Evolutionary conservation across 1,284 basidiomycete genomes (phyloP), one percentile per base, ranked within the genome.

Genomic region (Puccinia hordei): DNA sequence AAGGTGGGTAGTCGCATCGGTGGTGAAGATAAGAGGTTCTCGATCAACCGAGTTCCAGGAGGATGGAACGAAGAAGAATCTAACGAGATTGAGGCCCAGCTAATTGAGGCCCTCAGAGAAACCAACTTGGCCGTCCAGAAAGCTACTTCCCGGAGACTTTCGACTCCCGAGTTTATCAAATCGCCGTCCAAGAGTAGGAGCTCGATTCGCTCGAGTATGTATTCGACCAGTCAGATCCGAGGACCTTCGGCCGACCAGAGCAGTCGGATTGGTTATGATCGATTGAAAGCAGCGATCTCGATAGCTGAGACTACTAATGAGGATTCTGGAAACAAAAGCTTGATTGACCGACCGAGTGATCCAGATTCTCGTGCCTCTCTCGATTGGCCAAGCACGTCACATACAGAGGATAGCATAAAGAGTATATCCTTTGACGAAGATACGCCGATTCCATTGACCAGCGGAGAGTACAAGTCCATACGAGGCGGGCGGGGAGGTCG

Each of bases 121-220:
- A 80, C 79, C n/a, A 80, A 80, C 72, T 57, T 65, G 24, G 79
- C 79, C 3, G 79, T 80, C 35, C 71, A 73, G 57, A 80, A 80
- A 59, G 79, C 79, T 68, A 80, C 79, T 8, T 80, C 79, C 5
- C 49, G 73, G 6, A 33, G 72, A 22, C 53, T 80, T 4, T 80
- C 79, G 13, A 80, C 72, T 0, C 78, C 79, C 35, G 27, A 65
- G 17, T 73, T 80, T 41, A 27, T 33, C 24, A 55, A 63, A 30
- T 73, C 72, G 24, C 71, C 63, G 8, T 24, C 79, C 24, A 51
- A 65, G 27, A 73, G 38, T 57, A 15, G 55, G 27, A 41, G 41
- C 15, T 24, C 46, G n/a, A 30, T 66, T 35, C 63, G 61, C 4
- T 49, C 74, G 17, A 66, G 49, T 17, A 27, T 73, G 30, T 57